Evolutionary conservation across 306 rosid species (phyloP), one percentile per base, ranked within the genome.

Genomic region (Glycine tomentella): DNA sequence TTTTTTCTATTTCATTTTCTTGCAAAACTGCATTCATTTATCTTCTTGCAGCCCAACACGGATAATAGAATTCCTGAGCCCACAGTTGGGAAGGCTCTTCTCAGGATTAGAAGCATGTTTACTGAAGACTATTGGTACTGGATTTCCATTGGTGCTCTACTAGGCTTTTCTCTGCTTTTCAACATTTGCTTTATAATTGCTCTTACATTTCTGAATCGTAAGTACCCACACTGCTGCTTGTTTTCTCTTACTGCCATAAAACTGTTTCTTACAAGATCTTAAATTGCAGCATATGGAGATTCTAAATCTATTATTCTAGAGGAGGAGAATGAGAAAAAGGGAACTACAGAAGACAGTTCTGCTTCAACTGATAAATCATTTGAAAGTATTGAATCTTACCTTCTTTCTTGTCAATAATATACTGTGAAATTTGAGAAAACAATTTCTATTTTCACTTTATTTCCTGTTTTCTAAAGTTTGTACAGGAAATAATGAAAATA

Each of bases 121-220:
- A 73, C 84, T 7, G 91, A 89, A 20, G 90, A 90, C 31, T 79
- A 89, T 68, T 89, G 94, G 97, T 95, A 84, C 69, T 91, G 97
- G 99, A 83, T 95, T 69, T 86, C 86, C 80, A 17, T 95, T 36
- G 99, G 86, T 59, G 97, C 97, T 72, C 87, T 92, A 51, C 46
- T 85, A 62, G 99, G 88, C 9, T 95, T 87, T 88, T 89, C 92
- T 53, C 52, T 92, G 57, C 72, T 91, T 66, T 92, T 90, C 80
- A 95, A 90, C 86, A 0, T 88, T 75, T 53, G 77, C 63, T 91
- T 89, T 72, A 70, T 82, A 49, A 20, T 51, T 40, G 94, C 95
- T 12, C 86, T 95, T 46, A 87, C 99, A 55, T 89, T 58, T 81
- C 77, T 92, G 52, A 87, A 80, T 42, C 92, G 99, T 92, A 87